A percentile compares a stretch with the other conserved stretches of the same genome.
phyloP scores from a whole-genome alignment of 768 basidiomycete species.

The Boletales sp. region DNA sequence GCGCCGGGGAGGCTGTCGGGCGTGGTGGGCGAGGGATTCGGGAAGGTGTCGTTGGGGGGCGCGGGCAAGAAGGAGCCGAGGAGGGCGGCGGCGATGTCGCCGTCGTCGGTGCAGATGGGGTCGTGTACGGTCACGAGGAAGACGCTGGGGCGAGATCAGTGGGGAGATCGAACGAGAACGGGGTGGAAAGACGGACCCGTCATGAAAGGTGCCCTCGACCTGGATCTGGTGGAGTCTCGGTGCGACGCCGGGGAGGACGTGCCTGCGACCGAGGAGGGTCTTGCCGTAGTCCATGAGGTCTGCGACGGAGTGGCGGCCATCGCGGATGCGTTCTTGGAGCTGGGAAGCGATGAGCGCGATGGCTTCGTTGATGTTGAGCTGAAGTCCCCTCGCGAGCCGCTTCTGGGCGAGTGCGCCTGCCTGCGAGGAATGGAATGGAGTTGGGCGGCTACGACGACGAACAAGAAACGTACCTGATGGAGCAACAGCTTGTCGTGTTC shows the following conservation, averaged over 20 bases:
- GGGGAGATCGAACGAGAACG: not conserved
- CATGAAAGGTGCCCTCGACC: constrained; percentile 88
- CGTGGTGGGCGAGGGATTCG: constrained; percentile 49
- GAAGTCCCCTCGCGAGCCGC: constrained; percentile 88
- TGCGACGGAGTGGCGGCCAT: constrained; percentile 81
- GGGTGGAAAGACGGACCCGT: constrained; percentile 68
- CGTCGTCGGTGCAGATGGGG: constrained; percentile 82
- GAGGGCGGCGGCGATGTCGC: constrained; percentile 79
- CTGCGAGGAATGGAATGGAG: constrained; percentile 33
- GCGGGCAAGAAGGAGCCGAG: constrained; percentile 91
- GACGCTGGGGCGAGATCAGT: constrained; percentile 33
- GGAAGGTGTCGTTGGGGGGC: constrained; percentile 65
- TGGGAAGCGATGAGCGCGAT: constrained; percentile 88
- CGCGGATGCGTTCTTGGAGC: constrained; percentile 90
- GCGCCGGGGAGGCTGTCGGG: constrained; percentile 68
- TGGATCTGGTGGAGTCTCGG: constrained; percentile 81
- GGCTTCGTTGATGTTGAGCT: constrained; percentile 84
- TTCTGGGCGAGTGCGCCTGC: constrained; percentile 90
- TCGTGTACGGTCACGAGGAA: constrained; percentile 98
- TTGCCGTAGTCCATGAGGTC: constrained; percentile 95
- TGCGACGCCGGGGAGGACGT: constrained; percentile 83
- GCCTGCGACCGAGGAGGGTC: constrained; percentile 78
- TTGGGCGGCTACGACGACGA: not conserved
- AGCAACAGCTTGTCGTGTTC: constrained; percentile 75
- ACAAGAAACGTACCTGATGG: constrained; percentile 47